Evolutionary conservation across 495 filamentous ascomycete species (phyloP).

Genomic region (Penicillium simplicissimum): DNA sequence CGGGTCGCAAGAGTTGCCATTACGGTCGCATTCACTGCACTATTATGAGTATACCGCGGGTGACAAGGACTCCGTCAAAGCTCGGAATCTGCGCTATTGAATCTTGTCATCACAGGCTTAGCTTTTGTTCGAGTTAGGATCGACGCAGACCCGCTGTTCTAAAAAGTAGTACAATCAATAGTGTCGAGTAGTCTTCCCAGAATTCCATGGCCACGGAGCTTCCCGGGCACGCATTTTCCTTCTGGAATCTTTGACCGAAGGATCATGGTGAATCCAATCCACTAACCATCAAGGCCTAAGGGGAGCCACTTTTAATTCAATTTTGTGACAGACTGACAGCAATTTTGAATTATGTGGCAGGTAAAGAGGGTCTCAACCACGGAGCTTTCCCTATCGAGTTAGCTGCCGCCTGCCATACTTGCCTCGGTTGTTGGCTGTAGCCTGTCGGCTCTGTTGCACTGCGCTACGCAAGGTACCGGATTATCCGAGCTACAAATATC

Average conservation of each 20-base stretch:
- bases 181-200: conserved; percentile 14
- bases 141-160: conserved; percentile 24
- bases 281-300: not conserved
- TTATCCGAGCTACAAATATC: not conserved
- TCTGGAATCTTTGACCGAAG: conserved; percentile 11
- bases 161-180: conserved; percentile 24
- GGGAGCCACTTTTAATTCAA: not conserved
- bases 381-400: conserved; percentile 1
- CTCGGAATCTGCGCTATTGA: conserved; percentile 22
- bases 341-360: not conserved
- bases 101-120: conserved; percentile 2
- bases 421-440: not conserved
- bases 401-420: not conserved
- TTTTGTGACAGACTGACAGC: too few relatives aligned
- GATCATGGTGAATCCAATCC: not conserved
- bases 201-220: conserved; percentile 10
- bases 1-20: not conserved
- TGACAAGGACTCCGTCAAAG: conserved; percentile 8
- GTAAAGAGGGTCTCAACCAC: not conserved
- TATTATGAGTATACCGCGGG: not conserved
- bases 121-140: conserved; percentile 8
- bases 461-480: not conserved
- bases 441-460: not conserved
- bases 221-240: not conserved
- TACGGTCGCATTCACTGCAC: not conserved